Evolutionary conservation across 148 eudicot species (phyloP).

Genomic region (Cornus kousa): DNA sequence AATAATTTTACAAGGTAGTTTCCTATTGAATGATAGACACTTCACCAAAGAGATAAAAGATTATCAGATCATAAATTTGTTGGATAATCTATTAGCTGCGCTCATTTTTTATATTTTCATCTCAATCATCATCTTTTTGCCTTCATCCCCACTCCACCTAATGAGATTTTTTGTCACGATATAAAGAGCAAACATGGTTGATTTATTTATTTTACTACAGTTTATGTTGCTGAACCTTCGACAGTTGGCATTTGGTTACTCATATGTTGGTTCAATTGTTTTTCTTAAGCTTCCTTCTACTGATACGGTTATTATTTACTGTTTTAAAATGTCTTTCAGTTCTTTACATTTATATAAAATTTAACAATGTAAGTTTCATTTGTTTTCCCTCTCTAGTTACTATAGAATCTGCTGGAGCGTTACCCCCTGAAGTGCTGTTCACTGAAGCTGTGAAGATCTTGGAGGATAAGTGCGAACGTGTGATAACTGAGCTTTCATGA

Average conservation of each 20-base stretch:
- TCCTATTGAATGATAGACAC: neutral
- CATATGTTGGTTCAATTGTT: neutral
- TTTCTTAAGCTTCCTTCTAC: neutral
- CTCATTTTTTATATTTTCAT: too few species aligned
- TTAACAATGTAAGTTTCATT: neutral
- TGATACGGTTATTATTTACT: neutral
- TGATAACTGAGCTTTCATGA: slow-evolving; percentile 79
- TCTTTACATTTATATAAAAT: neutral
- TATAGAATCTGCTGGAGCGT: slow-evolving; percentile 89
- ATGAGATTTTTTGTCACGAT: too few species aligned
- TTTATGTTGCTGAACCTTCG: neutral
- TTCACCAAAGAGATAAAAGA: neutral
- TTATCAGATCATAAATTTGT: neutral
- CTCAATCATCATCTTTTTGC: too few species aligned
- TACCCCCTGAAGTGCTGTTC: slow-evolving; percentile 86
- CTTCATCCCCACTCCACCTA: too few species aligned
- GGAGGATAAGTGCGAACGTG: slow-evolving; percentile 81
- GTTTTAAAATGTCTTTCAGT: neutral
- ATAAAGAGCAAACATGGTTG: neutral
- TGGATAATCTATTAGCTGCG: neutral
- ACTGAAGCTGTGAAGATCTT: slow-evolving; percentile 89
- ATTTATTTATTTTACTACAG: too few species aligned
- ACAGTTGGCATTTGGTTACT: neutral
- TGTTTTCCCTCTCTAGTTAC: slow-evolving; percentile 45
- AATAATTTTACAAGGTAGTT: too few species aligned